phyloP scores from a whole-genome alignment of 768 basidiomycete genomes.

The Leccinum ochraceum region DNA sequence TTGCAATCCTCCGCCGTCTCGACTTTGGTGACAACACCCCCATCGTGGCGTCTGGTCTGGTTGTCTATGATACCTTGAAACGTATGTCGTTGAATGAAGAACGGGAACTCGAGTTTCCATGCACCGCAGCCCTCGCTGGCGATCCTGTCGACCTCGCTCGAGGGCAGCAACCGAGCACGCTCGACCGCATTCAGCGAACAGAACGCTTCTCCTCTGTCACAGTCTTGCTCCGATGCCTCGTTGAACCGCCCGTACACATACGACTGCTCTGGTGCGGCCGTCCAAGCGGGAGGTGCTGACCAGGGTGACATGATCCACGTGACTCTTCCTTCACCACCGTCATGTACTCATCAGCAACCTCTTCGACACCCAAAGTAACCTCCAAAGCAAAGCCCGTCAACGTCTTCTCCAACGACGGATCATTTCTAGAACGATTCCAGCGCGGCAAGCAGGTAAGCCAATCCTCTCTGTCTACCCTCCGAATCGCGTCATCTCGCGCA shows the following conservation, averaged over 20 bases:
- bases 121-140: conserved; percentile 44
- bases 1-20: conserved; percentile 43
- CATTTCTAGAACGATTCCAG: conserved; percentile 66
- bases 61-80: conserved; percentile 47
- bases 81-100: conserved; percentile 12
- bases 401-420: conserved; percentile 70
- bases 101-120: conserved; percentile 49
- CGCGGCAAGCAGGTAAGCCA: conserved; percentile 51
- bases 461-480: not conserved
- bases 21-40: conserved; percentile 39
- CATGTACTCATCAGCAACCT: conserved; percentile 19
- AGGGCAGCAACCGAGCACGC: conserved; percentile 49
- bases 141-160: conserved; percentile 54
- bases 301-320: conserved; percentile 6
- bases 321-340: conserved; percentile 1
- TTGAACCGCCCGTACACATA: conserved; percentile 49
- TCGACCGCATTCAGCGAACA: conserved; percentile 43
- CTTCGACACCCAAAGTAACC: conserved; percentile 14
- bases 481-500: not conserved
- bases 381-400: conserved; percentile 50
- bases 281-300: conserved; percentile 49
- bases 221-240: conserved; percentile 62
- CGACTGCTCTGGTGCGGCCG: conserved; percentile 55
- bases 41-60: conserved; percentile 33
- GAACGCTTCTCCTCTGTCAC: conserved; percentile 49